phyloP scores from a whole-genome alignment of 768 basidiomycete genomes.

The Lyophyllum semitale region DNA sequence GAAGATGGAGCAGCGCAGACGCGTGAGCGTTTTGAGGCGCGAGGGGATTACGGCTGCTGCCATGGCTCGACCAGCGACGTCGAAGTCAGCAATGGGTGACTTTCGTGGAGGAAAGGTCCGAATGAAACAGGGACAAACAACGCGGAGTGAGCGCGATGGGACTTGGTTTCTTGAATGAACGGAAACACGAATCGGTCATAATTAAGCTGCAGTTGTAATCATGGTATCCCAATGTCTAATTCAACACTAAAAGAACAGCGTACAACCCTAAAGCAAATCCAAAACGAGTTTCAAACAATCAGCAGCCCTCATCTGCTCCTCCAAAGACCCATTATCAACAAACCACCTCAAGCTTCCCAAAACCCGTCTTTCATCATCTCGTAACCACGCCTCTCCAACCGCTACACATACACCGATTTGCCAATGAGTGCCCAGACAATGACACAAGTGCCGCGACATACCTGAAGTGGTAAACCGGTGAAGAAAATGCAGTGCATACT shows the following conservation, averaged over 20 bases:
- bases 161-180: no score
- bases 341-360: slow-evolving; percentile 13
- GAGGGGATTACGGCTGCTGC: slow-evolving; percentile 44
- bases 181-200: no score
- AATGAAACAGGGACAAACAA: slow-evolving; percentile 14
- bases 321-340: slow-evolving; percentile 16
- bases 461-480: slow-evolving; percentile 12
- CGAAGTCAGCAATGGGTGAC: no score
- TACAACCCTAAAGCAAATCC: not conserved
- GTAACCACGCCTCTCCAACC: slow-evolving; percentile 12
- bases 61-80: no score
- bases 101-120: not conserved
- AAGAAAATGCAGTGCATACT: slow-evolving; percentile 19
- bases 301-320: slow-evolving; percentile 11
- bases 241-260: not conserved
- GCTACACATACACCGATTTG: slow-evolving; percentile 1
- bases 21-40: slow-evolving; percentile 60
- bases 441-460: not conserved
- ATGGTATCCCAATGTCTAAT: no score
- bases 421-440: not conserved
- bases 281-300: slow-evolving; percentile 8
- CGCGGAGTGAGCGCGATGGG: no score
- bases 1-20: slow-evolving; percentile 74
- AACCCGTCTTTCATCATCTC: slow-evolving; percentile 3
- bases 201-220: no score